Percentiles rank a stretch among this genome's conserved stretches.
Evolutionary conservation across 2,329 filamentous ascomycete species (phyloP).

Genomic region (Nectriaceae sp.): DNA sequence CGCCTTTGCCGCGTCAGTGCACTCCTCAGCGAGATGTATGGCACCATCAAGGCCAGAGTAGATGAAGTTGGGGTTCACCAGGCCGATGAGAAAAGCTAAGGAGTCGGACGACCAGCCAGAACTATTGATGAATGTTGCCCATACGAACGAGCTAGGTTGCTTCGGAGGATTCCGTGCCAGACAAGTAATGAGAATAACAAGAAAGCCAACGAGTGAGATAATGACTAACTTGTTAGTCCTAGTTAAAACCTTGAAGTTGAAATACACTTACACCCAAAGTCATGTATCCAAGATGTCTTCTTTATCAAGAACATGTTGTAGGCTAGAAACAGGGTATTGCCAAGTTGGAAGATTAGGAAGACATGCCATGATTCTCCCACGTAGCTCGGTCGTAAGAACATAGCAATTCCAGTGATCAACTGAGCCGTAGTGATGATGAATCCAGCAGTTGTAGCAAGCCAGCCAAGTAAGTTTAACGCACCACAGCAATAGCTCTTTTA

Average conservation of each 20-base stretch:
- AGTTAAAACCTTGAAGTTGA: not conserved
- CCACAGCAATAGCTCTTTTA: slow-evolving; percentile 13
- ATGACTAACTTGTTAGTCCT: slow-evolving; percentile 2
- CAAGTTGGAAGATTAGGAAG: slow-evolving; percentile 11
- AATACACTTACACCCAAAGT: slow-evolving; percentile 11
- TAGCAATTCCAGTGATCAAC: slow-evolving; percentile 8
- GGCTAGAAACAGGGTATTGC: slow-evolving; percentile 8
- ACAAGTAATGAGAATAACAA: slow-evolving; percentile 11
- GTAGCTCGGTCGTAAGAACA: slow-evolving; percentile 6
- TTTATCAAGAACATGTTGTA: slow-evolving; percentile 15
- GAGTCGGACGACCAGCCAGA: slow-evolving; percentile 29
- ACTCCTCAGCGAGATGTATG: slow-evolving; percentile 41
- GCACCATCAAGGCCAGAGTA: slow-evolving; percentile 39
- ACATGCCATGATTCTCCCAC: slow-evolving; percentile 8
- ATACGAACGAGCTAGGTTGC: slow-evolving; percentile 24
- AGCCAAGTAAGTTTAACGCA: slow-evolving; percentile 10
- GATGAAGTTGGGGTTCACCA: slow-evolving; percentile 40
- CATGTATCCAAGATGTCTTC: slow-evolving; percentile 12
- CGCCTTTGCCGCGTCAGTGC: slow-evolving; percentile 28
- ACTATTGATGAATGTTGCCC: slow-evolving; percentile 31
- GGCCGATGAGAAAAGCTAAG: slow-evolving; percentile 40
- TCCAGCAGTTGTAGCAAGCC: slow-evolving; percentile 9
- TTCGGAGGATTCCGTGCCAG: slow-evolving; percentile 10
- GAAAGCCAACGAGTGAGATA: slow-evolving; percentile 11
- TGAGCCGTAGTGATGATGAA: slow-evolving; percentile 11